Evolutionary conservation across 2,329 filamentous ascomycete genomes (phyloP).

Genomic region (Ophidiomyces ophidiicola): DNA sequence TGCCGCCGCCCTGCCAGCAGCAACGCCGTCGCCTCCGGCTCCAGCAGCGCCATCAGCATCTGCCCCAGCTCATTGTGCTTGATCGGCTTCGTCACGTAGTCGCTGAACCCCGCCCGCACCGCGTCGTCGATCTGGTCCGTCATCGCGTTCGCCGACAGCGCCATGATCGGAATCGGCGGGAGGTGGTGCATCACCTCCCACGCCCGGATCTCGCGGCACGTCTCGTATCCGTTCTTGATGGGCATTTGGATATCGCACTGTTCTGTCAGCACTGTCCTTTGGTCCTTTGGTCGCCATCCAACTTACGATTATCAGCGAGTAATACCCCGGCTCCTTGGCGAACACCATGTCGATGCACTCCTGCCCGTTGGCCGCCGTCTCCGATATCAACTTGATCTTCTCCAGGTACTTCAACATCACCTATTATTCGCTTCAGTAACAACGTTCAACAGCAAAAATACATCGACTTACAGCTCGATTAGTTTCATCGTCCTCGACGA

Average conservation of each 20-base stretch:
- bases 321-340: constrained; percentile 37
- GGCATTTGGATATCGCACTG: constrained; percentile 42
- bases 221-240: constrained; percentile 39
- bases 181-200: constrained; percentile 38
- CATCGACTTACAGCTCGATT: constrained; percentile 33
- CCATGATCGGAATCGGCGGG: constrained; percentile 39
- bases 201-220: constrained; percentile 35
- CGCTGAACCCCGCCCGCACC: constrained; percentile 37
- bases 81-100: constrained; percentile 41
- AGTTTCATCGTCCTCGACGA: constrained; percentile 40
- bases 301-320: constrained; percentile 38
- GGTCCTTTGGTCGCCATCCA: too few species aligned
- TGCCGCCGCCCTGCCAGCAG: constrained; percentile 31
- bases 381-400: constrained; percentile 36
- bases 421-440: constrained; percentile 17
- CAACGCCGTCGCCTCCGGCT: constrained; percentile 28
- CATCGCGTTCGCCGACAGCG: constrained; percentile 40
- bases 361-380: constrained; percentile 37
- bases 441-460: not conserved
- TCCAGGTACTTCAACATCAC: constrained; percentile 40
- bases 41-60: constrained; percentile 39
- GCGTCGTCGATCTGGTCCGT: constrained; percentile 38
- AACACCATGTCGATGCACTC: constrained; percentile 38
- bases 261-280: too few species aligned
- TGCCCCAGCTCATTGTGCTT: constrained; percentile 39